phyloP scores from a whole-genome alignment of 2,329 filamentous ascomycete species.

The Epichloe aotearoae region DNA sequence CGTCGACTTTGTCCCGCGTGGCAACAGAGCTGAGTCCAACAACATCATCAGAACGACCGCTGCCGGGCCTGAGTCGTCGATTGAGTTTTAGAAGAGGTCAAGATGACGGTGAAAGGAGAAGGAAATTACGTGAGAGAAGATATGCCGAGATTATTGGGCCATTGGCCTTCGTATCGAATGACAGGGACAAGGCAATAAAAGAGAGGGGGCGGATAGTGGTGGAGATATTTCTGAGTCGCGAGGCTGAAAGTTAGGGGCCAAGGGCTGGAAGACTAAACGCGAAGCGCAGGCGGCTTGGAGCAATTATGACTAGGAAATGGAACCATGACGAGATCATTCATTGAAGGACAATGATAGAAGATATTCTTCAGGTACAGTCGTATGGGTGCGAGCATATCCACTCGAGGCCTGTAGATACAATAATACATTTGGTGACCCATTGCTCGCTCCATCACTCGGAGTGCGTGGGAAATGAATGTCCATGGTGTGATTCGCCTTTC shows the following conservation, averaged over 20 bases:
- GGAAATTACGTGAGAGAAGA: constrained; percentile 44
- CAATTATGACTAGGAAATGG: not conserved
- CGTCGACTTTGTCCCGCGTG: constrained; percentile 53
- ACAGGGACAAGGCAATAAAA: constrained; percentile 44
- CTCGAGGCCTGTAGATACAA: not conserved
- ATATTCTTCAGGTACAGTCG: not conserved
- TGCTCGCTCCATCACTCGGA: too few species aligned
- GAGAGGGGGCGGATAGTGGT: constrained; percentile 54
- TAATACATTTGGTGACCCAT: not conserved
- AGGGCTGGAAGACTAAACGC: not conserved
- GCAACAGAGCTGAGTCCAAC: constrained; percentile 33
- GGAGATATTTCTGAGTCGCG: constrained; percentile 47
- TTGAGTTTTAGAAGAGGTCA: constrained; percentile 29
- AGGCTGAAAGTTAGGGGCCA: constrained; percentile 19
- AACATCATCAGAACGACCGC: constrained; percentile 18
- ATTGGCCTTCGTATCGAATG: constrained; percentile 43
- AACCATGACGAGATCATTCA: not conserved
- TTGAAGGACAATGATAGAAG: not conserved
- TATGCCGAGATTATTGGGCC: constrained; percentile 53
- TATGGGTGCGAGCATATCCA: not conserved
- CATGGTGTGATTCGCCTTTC: too few species aligned
- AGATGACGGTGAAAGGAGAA: constrained; percentile 24
- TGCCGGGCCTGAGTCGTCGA: constrained; percentile 26
- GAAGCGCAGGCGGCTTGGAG: not conserved
- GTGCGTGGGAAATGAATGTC: too few species aligned